Evolutionary conservation across 2,329 filamentous ascomycete species (phyloP), one percentile per base, ranked within the genome.

Genomic region (Coniochaeta sp.): DNA sequence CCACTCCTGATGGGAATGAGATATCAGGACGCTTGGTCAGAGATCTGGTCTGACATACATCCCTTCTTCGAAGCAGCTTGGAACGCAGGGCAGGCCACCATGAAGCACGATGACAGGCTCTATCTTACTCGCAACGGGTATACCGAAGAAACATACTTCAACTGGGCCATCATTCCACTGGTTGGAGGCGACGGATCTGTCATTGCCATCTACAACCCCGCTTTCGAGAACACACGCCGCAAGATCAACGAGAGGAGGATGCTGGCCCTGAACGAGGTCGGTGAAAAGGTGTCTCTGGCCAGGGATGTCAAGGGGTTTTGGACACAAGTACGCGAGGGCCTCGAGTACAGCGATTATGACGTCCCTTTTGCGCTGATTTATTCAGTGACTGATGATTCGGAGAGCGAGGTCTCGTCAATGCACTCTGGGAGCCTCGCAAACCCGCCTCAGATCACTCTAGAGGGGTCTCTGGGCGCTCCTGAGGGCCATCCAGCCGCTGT

Each of bases 61-160:
- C 82, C 82, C 2, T 77, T 87, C 0, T 88, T 94, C 56, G 72
- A 77, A 16, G 82, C 74, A 54, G 89, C 88, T 0, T 80, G 78
- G 65, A 67, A 78, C 35, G 86, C 83, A 4, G 89, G 88, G 0
- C 84, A 91, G 68, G 86, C 88, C 1, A 90, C 85, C 0, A 89
- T 91, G 86, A 92, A 91, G 65, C 84, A 91, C 57, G 89, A 94
- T 59, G 87, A 92, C 56, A 82, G 82, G 52, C 72, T 92, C 1
- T 90, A 91, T 60, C 77, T 94, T 27, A 74, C 78, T 46, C 80
- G 89, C 7, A 80, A 82, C 56, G 81, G 83, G 1, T 89, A 80
- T 55, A 67, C 89, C 1, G 87, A 95, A 65, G 89, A 94, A 63
- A 83, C 86, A 0, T 92, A 88, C 63, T 92, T 92, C 64, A 88